phyloP scores from a whole-genome alignment of 129 eudicot genomes.

The Logfia minima region DNA sequence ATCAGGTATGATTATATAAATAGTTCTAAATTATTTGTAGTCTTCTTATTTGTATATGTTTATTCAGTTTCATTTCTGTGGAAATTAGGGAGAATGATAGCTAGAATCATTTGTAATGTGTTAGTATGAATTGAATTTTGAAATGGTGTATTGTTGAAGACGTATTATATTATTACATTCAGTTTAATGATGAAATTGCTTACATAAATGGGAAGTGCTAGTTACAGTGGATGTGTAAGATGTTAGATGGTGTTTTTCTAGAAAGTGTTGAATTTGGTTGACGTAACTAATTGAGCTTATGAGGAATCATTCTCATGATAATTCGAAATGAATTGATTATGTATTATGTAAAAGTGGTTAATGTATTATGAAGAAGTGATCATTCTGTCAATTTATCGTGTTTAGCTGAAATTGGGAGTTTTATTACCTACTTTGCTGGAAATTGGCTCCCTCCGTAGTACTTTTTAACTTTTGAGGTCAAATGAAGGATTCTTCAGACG shows the following conservation, averaged over 20 bases:
- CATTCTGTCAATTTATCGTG: background rate
- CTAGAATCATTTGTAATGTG: background rate
- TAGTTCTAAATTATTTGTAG: background rate
- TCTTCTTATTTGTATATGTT: no score
- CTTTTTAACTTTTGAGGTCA: background rate
- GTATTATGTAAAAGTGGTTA: background rate
- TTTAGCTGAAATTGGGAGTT: slow-evolving; percentile 12
- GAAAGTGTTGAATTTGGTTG: background rate
- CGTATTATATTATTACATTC: background rate
- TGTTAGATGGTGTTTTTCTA: background rate
- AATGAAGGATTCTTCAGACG: background rate
- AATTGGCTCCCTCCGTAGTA: background rate
- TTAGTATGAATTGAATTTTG: background rate
- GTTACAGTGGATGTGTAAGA: background rate
- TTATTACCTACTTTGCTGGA: background rate
- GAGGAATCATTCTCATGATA: background rate
- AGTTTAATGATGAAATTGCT: background rate
- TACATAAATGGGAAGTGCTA: background rate
- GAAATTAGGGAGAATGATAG: background rate
- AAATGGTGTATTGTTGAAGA: background rate
- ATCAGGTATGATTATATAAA: slow-evolving; percentile 48
- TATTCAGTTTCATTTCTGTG: background rate
- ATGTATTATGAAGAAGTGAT: background rate
- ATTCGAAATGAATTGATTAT: background rate
- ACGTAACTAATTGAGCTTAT: background rate